Conservation (phyloP, 805 yeast species). For the Saccharomycopsis fermentans region DNA sequence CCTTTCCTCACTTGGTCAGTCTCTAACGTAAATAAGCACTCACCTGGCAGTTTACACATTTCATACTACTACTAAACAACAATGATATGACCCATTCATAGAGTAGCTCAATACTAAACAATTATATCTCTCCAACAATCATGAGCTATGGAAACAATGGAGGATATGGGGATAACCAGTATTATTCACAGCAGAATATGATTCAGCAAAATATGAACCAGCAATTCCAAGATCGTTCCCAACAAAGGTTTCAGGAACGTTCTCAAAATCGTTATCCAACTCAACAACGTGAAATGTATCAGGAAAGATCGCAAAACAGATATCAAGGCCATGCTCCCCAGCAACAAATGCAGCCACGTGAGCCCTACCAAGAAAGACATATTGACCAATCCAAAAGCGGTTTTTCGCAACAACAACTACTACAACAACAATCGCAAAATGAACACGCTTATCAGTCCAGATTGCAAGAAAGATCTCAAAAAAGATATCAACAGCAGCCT, state of each 20-base stretch:
- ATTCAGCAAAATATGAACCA: background rate
- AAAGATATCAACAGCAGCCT: background rate
- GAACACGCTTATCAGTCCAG: background rate
- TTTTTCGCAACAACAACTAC: too few species aligned
- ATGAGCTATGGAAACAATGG: background rate
- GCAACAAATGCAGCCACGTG: background rate
- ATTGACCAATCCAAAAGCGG: background rate
- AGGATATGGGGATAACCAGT: background rate
- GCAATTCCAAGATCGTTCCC: background rate
- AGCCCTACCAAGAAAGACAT: background rate
- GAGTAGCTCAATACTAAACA: too few species aligned
- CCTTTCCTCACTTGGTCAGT: background rate
- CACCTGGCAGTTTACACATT: background rate
- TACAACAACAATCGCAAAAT: background rate
- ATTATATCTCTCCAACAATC: too few species aligned
- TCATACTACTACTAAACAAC: too few species aligned
- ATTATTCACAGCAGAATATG: background rate
- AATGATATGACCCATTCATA: too few species aligned
- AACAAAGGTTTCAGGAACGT: background rate
- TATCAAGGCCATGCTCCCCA: background rate
- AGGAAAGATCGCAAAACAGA: background rate
- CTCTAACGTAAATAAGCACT: too few species aligned
- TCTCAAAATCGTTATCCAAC: background rate
- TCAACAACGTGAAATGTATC: background rate
- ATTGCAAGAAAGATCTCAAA: background rate